A percentile compares a stretch with the other conserved stretches of the same genome.
phyloP scores from a whole-genome alignment of 2,329 filamentous ascomycete species.

The Calycina marina region DNA sequence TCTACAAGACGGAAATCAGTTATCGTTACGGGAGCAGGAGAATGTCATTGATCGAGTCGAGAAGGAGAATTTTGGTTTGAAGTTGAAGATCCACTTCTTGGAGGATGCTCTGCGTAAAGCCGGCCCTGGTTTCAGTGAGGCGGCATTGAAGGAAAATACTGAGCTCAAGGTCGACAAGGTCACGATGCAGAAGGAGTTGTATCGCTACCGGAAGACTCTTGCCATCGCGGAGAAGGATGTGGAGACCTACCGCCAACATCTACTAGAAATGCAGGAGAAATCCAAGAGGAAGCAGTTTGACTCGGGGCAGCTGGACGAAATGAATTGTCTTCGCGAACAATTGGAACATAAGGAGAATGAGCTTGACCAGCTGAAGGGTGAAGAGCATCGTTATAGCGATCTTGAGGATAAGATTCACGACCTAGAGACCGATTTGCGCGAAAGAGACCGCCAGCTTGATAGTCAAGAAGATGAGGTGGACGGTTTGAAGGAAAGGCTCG shows the following conservation, averaged over 20 bases:
- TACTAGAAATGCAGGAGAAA: constrained; percentile 70
- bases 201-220: constrained; percentile 74
- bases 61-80: constrained; percentile 95
- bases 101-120: constrained; percentile 80
- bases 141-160: constrained; percentile 84
- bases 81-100: constrained; percentile 92
- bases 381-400: constrained; percentile 45
- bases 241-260: constrained; percentile 67
- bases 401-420: constrained; percentile 63
- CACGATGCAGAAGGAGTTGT: constrained; percentile 76
- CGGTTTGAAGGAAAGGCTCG: constrained; percentile 39
- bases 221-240: constrained; percentile 73
- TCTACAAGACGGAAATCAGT: constrained; percentile 73
- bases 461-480: constrained; percentile 65
- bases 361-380: constrained; percentile 36
- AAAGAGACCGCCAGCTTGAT: constrained; percentile 60
- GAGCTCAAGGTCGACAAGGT: constrained; percentile 88
- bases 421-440: constrained; percentile 58
- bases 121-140: constrained; percentile 79
- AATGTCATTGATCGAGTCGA: constrained; percentile 91
- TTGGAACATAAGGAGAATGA: constrained; percentile 40
- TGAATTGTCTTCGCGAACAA: constrained; percentile 40
- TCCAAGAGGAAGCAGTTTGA: constrained; percentile 63
- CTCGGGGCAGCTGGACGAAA: constrained; percentile 48
- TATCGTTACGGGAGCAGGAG: constrained; percentile 89